phyloP scores from a whole-genome alignment of 768 basidiomycete genomes.

The Gloeostereum incarnatum region DNA sequence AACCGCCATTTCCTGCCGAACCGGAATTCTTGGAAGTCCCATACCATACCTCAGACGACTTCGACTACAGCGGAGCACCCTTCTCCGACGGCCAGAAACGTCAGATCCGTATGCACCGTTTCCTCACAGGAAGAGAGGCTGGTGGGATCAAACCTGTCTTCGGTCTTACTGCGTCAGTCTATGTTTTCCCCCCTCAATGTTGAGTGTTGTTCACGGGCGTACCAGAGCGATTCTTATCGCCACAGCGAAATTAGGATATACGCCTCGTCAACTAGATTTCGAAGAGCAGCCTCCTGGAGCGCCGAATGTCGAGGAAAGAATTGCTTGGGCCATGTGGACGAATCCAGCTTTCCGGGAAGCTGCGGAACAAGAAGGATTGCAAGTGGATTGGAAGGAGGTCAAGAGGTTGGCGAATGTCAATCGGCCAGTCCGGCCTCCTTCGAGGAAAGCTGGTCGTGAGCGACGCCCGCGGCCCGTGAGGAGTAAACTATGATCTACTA shows the following conservation, averaged over 20 bases:
- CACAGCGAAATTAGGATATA: conserved; percentile 35
- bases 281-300: conserved; percentile 25
- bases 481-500: too few species aligned
- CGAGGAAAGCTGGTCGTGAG: too few species aligned
- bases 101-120: conserved; percentile 56
- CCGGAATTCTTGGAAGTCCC: conserved; percentile 43
- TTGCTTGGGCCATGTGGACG: conserved; percentile 33
- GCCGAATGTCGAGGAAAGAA: conserved; percentile 24
- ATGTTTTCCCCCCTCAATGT: conserved; percentile 18
- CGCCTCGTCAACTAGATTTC: conserved; percentile 32
- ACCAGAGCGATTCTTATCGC: conserved; percentile 35
- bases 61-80: conserved; percentile 29
- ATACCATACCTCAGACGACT: conserved; percentile 61
- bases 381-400: conserved; percentile 17
- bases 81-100: conserved; percentile 13
- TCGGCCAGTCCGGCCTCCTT: too few species aligned
- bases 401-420: conserved; percentile 2
- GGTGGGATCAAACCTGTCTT: conserved; percentile 85
- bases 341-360: conserved; percentile 26
- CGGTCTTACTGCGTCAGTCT: conserved; percentile 87
- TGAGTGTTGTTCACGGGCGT: neutral
- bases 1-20: conserved; percentile 47
- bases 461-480: too few species aligned
- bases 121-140: conserved; percentile 80
- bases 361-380: conserved; percentile 26